A percentile compares a stretch with the other conserved stretches of the same genome.
Evolutionary conservation across 768 basidiomycete species (phyloP).

Genomic region (Suillus lakei): DNA sequence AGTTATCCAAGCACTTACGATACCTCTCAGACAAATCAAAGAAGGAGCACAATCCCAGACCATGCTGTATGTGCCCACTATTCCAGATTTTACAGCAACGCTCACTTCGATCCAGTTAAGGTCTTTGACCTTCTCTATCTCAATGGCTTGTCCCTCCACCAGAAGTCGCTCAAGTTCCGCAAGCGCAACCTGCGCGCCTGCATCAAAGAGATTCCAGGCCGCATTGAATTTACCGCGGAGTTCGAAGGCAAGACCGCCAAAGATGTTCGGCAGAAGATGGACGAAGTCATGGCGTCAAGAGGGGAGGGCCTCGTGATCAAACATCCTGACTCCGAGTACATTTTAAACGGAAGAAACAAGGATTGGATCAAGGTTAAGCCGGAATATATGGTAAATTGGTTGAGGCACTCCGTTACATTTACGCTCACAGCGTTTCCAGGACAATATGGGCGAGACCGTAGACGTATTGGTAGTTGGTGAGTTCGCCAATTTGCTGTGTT

Average conservation of each 20-base stretch:
- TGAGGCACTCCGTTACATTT: not conserved
- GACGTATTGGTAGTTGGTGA: constrained; percentile 89
- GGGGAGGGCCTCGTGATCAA: constrained; percentile 97
- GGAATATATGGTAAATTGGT: constrained; percentile 73
- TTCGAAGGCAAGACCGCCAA: constrained; percentile 77
- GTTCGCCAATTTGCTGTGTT: constrained; percentile 22
- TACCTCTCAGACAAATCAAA: constrained; percentile 63
- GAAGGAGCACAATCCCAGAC: constrained; percentile 75
- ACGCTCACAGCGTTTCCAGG: constrained; percentile 45
- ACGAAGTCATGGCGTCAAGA: constrained; percentile 79
- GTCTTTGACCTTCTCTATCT: constrained; percentile 93
- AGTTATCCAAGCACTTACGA: constrained; percentile 3
- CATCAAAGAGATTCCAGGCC: constrained; percentile 71
- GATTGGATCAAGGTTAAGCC: constrained; percentile 97
- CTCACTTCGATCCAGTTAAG: constrained; percentile 69
- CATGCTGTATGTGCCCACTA: constrained; percentile 69
- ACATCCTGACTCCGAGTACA: constrained; percentile 78
- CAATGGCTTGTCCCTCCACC: constrained; percentile 79
- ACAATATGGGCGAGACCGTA: constrained; percentile 91
- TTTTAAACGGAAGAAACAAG: constrained; percentile 83
- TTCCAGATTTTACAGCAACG: constrained; percentile 31
- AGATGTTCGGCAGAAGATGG: constrained; percentile 82
- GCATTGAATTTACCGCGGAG: constrained; percentile 79
- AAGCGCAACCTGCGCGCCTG: constrained; percentile 77
- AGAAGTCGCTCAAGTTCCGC: constrained; percentile 72